phyloP scores from a whole-genome alignment of 768 basidiomycete genomes.

The Amanita inopinata region DNA sequence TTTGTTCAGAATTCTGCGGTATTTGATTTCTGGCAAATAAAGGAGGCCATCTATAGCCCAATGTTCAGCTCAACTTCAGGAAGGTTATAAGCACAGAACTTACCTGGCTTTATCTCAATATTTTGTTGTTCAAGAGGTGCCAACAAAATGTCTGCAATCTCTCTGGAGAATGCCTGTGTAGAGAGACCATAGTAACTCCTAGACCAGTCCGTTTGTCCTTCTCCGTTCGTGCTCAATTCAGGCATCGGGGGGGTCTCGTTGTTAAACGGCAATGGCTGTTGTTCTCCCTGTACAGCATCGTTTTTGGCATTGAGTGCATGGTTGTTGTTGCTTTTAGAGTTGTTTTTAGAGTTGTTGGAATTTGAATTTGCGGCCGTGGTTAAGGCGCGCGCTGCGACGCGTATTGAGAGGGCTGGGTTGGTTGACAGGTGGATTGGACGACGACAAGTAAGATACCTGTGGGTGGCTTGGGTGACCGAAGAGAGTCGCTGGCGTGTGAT shows the following conservation, averaged over 20 bases:
- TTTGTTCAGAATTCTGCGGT: constrained; percentile 81
- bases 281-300: no score
- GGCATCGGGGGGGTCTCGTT: constrained; percentile 5
- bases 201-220: constrained; percentile 69
- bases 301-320: background rate
- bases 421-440: no score
- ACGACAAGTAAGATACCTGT: background rate
- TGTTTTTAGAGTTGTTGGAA: background rate
- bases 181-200: constrained; percentile 80
- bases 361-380: background rate
- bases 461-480: background rate
- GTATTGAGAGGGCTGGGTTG: background rate
- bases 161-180: constrained; percentile 63
- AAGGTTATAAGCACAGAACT: constrained; percentile 14
- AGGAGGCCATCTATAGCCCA: constrained; percentile 67
- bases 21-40: constrained; percentile 96
- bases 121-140: constrained; percentile 69
- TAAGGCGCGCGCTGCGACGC: background rate
- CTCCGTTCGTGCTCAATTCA: constrained; percentile 11
- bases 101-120: constrained; percentile 92
- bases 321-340: background rate
- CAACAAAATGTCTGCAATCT: constrained; percentile 62
- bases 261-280: constrained; percentile 7
- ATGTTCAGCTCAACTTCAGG: constrained; percentile 1
- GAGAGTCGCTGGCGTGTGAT: background rate